Evolutionary conservation across 805 yeast species (phyloP).

Genomic region (Starmerella roubikii): DNA sequence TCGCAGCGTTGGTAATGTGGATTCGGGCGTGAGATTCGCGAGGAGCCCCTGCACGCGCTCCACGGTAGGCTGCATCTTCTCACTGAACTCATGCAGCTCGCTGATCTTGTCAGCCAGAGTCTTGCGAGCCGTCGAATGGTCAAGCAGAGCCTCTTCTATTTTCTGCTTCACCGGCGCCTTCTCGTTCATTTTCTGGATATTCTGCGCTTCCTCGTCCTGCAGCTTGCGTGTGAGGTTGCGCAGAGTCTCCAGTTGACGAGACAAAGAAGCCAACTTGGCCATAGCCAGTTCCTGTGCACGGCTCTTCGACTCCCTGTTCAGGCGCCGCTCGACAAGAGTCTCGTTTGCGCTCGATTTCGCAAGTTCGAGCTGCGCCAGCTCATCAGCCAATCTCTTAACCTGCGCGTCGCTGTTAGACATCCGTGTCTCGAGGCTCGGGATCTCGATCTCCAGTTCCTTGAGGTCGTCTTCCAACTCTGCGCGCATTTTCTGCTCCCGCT

Average conservation of each 20-base stretch:
- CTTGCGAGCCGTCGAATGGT: neutral
- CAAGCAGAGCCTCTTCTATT: neutral
- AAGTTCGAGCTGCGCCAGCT: neutral
- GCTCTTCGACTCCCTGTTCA: neutral
- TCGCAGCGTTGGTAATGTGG: too few relatives aligned
- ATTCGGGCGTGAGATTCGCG: neutral
- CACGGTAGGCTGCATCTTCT: neutral
- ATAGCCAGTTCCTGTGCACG: neutral
- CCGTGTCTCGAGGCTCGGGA: slow-evolving; percentile 1
- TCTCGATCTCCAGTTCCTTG: neutral
- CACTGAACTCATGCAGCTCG: neutral
- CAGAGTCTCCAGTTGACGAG: neutral
- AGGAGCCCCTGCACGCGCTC: neutral
- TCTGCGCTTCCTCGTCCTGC: neutral
- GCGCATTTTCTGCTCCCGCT: neutral
- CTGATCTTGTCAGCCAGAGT: neutral
- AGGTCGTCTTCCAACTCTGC: slow-evolving; percentile 1
- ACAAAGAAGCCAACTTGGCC: neutral
- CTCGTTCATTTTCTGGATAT: neutral
- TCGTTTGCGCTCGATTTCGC: neutral
- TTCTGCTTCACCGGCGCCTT: neutral
- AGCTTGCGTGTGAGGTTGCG: neutral
- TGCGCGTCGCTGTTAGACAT: neutral
- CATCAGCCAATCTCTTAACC: neutral
- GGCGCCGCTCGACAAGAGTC: neutral